Percentiles rank a stretch among this genome's conserved stretches.
Conservation (phyloP, 2,329 filamentous ascomycete species). For the Fusarium luffae region DNA sequence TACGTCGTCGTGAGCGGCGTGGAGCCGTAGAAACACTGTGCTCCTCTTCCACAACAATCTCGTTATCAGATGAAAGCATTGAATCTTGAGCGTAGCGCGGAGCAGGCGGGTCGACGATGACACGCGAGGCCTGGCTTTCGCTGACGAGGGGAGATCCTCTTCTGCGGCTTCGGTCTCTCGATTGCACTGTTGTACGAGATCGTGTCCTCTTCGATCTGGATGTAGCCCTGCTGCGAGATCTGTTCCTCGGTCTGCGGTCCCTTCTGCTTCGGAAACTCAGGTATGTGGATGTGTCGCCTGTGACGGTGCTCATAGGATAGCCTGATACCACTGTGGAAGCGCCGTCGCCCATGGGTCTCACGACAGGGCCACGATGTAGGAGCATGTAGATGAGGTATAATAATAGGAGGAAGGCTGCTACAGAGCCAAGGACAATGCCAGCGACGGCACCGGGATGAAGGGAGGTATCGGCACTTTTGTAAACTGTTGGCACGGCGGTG, state of each 20-base stretch:
- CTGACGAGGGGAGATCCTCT: constrained; percentile 37
- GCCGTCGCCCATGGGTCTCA: constrained; percentile 38
- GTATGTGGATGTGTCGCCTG: constrained; percentile 38
- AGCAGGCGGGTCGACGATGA: constrained; percentile 47
- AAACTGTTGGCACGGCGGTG: constrained; percentile 51
- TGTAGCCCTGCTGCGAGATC: constrained; percentile 28
- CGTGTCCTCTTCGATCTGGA: constrained; percentile 33
- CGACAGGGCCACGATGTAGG: constrained; percentile 57
- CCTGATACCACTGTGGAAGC: constrained; percentile 26
- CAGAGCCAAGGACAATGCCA: constrained; percentile 58
- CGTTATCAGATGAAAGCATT: constrained; percentile 48
- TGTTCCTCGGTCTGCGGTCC: constrained; percentile 27
- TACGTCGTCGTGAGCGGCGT: constrained; percentile 38
- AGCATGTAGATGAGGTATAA: constrained; percentile 63
- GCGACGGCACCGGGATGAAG: constrained; percentile 57
- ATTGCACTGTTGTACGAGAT: constrained; percentile 40
- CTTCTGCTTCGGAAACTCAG: constrained; percentile 38
- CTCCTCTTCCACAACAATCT: constrained; percentile 54
- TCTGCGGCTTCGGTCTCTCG: constrained; percentile 34
- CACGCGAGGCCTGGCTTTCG: constrained; percentile 22
- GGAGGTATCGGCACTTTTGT: constrained; percentile 52
- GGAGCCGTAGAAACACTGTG: constrained; percentile 44
- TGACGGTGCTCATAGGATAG: constrained; percentile 38
- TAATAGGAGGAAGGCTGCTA: constrained; percentile 63
- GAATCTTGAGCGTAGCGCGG: constrained; percentile 46